Evolutionary conservation across 176 grass and related monocot species (phyloP).

Genomic region (Puccinellia tenuiflora): DNA sequence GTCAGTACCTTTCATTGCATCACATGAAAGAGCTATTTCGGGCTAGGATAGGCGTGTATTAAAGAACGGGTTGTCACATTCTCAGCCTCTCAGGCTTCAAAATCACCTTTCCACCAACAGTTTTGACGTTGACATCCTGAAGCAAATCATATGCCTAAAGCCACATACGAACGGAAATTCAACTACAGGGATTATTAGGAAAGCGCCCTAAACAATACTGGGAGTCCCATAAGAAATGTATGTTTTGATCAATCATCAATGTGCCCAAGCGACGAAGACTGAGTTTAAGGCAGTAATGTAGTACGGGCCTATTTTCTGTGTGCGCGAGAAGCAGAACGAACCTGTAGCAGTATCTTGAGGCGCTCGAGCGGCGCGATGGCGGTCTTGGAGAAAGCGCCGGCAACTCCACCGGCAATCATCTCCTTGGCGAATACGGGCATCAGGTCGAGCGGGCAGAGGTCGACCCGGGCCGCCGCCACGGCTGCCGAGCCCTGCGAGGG

Average conservation of each 20-base stretch:
- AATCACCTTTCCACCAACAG: neutral
- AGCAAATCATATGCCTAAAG: neutral
- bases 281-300: neutral
- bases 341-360: constrained; percentile 90
- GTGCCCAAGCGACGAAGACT: neutral
- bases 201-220: neutral
- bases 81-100: neutral
- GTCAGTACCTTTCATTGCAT: neutral
- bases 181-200: neutral
- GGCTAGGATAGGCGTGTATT: neutral
- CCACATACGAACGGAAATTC: neutral
- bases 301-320: neutral
- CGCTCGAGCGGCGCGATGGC: constrained; percentile 91
- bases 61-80: neutral
- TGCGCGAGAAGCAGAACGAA: constrained; percentile 8
- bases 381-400: constrained; percentile 89
- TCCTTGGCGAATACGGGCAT: constrained; percentile 89
- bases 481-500: constrained; percentile 78
- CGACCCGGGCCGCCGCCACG: constrained; percentile 73
- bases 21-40: neutral
- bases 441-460: constrained; percentile 64
- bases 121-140: neutral
- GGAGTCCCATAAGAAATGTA: neutral
- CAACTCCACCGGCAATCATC: constrained; percentile 78
- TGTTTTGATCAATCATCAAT: neutral